These are phyloP conservation scores for Aureobasidium leucospermi DNA, from an alignment of 2,329 filamentous ascomycete species.

Conservation along the genomic window DNA sequence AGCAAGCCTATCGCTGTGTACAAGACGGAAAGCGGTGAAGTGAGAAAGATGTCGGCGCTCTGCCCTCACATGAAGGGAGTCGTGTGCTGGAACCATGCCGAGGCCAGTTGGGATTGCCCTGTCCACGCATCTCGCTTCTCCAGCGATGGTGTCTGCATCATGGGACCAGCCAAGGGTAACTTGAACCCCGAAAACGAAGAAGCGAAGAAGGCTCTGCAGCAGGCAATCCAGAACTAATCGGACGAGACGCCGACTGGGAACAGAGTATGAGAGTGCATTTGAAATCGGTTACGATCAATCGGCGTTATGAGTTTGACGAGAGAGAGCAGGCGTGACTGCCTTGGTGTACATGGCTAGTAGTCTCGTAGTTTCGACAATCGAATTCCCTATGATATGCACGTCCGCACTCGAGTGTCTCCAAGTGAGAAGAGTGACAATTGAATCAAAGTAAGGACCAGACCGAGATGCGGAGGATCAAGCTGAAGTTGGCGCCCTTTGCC, in stretches of 20 bases:
- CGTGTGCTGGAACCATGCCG: slow-evolving; percentile 48
- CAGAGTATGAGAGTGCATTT: not conserved
- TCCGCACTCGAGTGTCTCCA: too few species aligned
- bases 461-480: too few species aligned
- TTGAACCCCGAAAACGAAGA: slow-evolving; percentile 28
- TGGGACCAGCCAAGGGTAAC: slow-evolving; percentile 34
- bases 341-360: not conserved
- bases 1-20: slow-evolving; percentile 48
- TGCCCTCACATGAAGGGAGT: slow-evolving; percentile 52
- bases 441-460: too few species aligned
- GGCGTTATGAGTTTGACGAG: not conserved
- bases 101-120: slow-evolving; percentile 51
- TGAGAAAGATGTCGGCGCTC: slow-evolving; percentile 46
- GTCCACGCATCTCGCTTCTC: slow-evolving; percentile 39
- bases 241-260: not conserved
- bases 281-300: not conserved
- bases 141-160: slow-evolving; percentile 35
- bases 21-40: slow-evolving; percentile 47
- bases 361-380: not conserved
- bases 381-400: too few species aligned
- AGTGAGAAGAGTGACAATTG: too few species aligned
- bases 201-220: slow-evolving; percentile 22
- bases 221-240: not conserved
- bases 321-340: not conserved
- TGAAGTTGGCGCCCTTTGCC: too few species aligned